phyloP scores from a whole-genome alignment of 2,329 filamentous ascomycete genomes.

The Harringtonia aguacate region DNA sequence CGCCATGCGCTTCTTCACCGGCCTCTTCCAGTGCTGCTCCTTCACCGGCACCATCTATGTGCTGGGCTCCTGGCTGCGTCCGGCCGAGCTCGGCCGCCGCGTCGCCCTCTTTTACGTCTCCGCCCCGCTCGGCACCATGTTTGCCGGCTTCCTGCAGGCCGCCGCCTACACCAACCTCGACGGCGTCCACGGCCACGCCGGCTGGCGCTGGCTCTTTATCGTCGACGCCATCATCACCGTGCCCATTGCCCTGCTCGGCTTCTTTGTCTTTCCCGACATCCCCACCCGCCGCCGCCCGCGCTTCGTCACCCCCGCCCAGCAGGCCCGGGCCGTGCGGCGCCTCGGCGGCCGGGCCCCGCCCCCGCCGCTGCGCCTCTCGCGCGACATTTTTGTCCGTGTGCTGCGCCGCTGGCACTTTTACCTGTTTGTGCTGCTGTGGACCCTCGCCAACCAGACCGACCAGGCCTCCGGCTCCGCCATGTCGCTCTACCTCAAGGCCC shows the following conservation, averaged over 20 bases:
- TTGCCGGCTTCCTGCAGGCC: constrained; percentile 24
- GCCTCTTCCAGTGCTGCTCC: constrained; percentile 31
- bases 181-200: constrained; percentile 27
- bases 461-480: not conserved
- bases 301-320: not conserved
- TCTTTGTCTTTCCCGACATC: constrained; percentile 69
- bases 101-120: constrained; percentile 28
- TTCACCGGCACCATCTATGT: constrained; percentile 31
- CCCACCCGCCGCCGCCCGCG: constrained; percentile 28
- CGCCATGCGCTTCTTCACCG: constrained; percentile 34
- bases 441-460: not conserved
- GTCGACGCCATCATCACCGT: constrained; percentile 56
- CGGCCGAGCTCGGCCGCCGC: constrained; percentile 25
- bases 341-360: not conserved
- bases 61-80: constrained; percentile 30
- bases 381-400: not conserved
- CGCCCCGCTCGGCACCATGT: constrained; percentile 25
- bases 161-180: constrained; percentile 25
- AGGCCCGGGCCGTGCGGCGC: not conserved
- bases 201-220: constrained; percentile 59
- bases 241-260: constrained; percentile 38
- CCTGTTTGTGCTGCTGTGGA: not conserved
- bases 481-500: not conserved
- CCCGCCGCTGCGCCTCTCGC: not conserved
- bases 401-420: not conserved